Percentiles rank a stretch among this genome's conserved stretches.
phyloP scores from a whole-genome alignment of 441 rosid genomes.

The Viola pubescens region DNA sequence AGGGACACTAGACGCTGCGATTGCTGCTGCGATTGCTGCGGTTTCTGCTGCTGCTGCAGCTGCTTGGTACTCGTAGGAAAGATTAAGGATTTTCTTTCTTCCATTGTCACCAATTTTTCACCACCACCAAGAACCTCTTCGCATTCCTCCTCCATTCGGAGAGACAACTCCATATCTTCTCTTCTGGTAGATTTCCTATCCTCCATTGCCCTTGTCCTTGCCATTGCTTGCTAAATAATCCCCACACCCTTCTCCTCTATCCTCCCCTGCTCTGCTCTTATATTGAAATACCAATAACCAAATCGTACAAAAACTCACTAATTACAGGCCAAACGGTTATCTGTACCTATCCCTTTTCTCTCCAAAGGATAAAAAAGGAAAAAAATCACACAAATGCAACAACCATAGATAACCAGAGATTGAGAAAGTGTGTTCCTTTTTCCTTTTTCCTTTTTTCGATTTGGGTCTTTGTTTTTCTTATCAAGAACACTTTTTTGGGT shows the following conservation, averaged over 20 bases:
- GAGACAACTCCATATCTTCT: constrained; percentile 31
- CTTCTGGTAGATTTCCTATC: constrained; percentile 12
- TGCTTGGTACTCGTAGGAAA: constrained; percentile 11
- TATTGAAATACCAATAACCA: too few relatives aligned
- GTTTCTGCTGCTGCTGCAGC: neutral
- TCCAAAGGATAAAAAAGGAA: constrained; percentile 1
- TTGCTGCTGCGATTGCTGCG: constrained; percentile 4
- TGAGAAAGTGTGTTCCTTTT: neutral
- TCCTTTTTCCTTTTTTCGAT: neutral
- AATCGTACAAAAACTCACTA: too few relatives aligned
- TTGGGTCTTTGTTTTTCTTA: neutral
- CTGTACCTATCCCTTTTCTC: neutral
- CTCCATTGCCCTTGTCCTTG: constrained; percentile 22
- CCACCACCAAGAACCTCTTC: neutral
- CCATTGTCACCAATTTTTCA: neutral
- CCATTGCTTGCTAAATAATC: neutral
- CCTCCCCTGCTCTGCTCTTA: neutral
- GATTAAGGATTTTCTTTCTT: constrained; percentile 16
- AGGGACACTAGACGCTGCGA: constrained; percentile 56
- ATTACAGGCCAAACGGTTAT: too few relatives aligned
- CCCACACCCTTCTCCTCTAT: neutral
- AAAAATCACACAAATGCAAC: neutral
- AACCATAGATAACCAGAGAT: neutral
- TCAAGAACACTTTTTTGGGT: neutral
- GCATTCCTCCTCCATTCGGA: constrained; percentile 9